Conservation (phyloP, 2,329 filamentous ascomycete species). For the Diaporthe sp. region DNA sequence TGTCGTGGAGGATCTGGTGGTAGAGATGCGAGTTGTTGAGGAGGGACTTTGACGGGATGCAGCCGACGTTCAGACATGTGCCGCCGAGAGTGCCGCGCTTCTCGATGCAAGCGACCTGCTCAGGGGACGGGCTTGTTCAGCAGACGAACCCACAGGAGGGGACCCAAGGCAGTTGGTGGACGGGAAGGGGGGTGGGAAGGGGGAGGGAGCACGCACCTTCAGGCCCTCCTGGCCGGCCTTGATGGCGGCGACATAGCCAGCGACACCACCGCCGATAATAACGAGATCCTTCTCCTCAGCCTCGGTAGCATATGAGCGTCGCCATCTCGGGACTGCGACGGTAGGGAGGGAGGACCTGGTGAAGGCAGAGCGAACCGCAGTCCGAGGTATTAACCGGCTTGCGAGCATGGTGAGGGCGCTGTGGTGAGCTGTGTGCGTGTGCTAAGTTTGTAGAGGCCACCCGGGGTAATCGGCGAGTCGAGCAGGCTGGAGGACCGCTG, state of each 20-base stretch:
- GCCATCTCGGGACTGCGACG: conserved; percentile 66
- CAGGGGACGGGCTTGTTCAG: conserved; percentile 6
- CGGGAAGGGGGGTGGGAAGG: neutral
- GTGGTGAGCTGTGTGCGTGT: neutral
- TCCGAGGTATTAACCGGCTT: conserved; percentile 72
- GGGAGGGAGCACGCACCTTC: conserved; percentile 74
- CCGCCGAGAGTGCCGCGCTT: conserved; percentile 96
- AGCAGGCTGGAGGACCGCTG: conserved; percentile 11
- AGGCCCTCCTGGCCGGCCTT: conserved; percentile 98
- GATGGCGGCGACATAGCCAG: conserved; percentile 98
- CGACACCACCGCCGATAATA: conserved; percentile 97
- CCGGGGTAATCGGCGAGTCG: neutral
- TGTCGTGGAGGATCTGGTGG: conserved; percentile 97
- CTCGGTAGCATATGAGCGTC: conserved; percentile 71
- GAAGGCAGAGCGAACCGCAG: conserved; percentile 70
- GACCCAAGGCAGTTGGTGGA: neutral
- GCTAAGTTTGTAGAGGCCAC: neutral
- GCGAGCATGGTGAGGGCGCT: conserved; percentile 64
- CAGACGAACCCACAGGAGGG: conserved; percentile 13
- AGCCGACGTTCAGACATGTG: conserved; percentile 98
- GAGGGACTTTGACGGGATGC: conserved; percentile 98
- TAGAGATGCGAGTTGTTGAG: conserved; percentile 99
- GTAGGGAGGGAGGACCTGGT: conserved; percentile 53
- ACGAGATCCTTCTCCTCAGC: conserved; percentile 94
- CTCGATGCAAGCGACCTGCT: conserved; percentile 94